Evolutionary conservation across 2,329 filamentous ascomycete genomes (phyloP).

Genomic region (Penicillium sp.): DNA sequence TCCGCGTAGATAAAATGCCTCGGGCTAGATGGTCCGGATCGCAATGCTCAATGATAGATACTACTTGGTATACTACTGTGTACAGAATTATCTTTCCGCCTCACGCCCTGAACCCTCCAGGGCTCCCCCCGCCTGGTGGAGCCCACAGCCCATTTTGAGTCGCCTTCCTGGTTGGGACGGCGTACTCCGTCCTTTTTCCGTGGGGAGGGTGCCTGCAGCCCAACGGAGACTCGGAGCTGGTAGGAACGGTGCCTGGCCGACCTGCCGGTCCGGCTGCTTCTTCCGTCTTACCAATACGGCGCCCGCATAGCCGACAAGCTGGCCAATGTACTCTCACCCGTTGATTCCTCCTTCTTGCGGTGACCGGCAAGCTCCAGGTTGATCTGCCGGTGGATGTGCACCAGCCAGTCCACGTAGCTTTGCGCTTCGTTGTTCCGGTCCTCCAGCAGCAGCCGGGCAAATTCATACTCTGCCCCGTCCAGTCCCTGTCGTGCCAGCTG

Average conservation of each 20-base stretch:
- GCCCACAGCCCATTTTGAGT: conserved; percentile 11
- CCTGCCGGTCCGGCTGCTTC: not conserved
- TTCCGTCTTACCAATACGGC: conserved; percentile 42
- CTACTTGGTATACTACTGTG: conserved; percentile 15
- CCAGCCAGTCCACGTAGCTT: conserved; percentile 97
- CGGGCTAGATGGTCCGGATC: not conserved
- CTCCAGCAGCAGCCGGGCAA: conserved; percentile 85
- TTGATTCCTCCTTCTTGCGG: conserved; percentile 47
- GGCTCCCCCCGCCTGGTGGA: conserved; percentile 6
- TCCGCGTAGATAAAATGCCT: not conserved
- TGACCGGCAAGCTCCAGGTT: conserved; percentile 71
- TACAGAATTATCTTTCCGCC: conserved; percentile 10
- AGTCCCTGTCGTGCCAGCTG: conserved; percentile 90
- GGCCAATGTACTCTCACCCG: conserved; percentile 43
- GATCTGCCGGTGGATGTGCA: conserved; percentile 89
- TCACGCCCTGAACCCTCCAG: not conserved
- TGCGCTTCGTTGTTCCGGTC: conserved; percentile 97
- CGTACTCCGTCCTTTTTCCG: conserved; percentile 2
- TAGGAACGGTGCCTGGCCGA: not conserved
- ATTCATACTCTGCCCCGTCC: conserved; percentile 95
- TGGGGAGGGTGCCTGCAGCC: conserved; percentile 4
- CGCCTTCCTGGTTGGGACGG: conserved; percentile 8
- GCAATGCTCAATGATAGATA: conserved; percentile 3
- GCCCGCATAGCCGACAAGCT: conserved; percentile 47
- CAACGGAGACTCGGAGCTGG: not conserved